phyloP scores from a whole-genome alignment of 2,329 filamentous ascomycete genomes.

The Neocucurbitaria cava region DNA sequence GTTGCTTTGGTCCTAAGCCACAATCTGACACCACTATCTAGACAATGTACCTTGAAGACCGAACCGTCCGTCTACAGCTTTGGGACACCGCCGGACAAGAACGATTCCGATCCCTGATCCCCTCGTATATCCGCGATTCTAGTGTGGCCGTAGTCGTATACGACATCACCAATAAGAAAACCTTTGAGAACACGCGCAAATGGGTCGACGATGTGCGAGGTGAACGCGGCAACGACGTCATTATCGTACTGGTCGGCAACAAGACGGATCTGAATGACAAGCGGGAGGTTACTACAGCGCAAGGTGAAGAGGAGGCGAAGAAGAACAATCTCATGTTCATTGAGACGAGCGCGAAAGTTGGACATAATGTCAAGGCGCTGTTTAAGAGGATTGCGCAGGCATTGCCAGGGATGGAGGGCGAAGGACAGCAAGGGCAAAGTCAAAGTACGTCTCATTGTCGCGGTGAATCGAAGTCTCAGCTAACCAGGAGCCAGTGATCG shows the following conservation, averaged over 20 bases:
- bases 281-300: conserved; percentile 92
- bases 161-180: conserved; percentile 96
- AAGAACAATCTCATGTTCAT: conserved; percentile 99
- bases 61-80: conserved; percentile 94
- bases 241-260: conserved; percentile 97
- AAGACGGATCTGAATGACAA: conserved; percentile 99
- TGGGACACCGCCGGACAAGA: conserved; percentile 99
- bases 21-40: conserved; percentile 45
- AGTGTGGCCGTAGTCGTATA: conserved; percentile 98
- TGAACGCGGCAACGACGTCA: conserved; percentile 97
- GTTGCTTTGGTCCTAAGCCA: neutral
- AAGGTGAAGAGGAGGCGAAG: conserved; percentile 97
- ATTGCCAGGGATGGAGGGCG: conserved; percentile 94
- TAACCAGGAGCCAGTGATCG: conserved; percentile 71
- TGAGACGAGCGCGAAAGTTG: conserved; percentile 96
- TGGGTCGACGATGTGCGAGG: conserved; percentile 99
- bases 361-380: conserved; percentile 96
- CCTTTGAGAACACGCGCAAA: conserved; percentile 98
- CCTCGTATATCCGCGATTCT: conserved; percentile 97
- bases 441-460: conserved; percentile 70
- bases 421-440: conserved; percentile 76
- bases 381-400: conserved; percentile 99
- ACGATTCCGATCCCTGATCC: conserved; percentile 94
- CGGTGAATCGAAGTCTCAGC: neutral
- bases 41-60: conserved; percentile 99